These are phyloP conservation scores for Zygosaccharomyces rouxii DNA, from an alignment of 805 yeast genomes.

Conservation along the genomic window DNA sequence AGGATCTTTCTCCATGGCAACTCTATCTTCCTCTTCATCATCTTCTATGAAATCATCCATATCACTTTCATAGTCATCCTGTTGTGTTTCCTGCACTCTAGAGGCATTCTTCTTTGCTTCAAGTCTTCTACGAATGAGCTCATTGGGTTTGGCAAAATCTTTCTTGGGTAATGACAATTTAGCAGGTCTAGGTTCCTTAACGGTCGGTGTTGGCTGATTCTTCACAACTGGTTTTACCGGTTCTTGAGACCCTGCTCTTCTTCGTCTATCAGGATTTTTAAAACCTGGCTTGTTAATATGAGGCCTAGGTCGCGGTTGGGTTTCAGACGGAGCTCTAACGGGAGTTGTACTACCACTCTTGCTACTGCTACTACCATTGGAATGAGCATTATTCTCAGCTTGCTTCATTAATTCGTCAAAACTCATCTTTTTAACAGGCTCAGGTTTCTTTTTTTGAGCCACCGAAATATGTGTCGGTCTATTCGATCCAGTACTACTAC, in stretches of 20 bases:
- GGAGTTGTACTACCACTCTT: slow-evolving; percentile 8
- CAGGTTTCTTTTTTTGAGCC: slow-evolving; percentile 12
- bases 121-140: slow-evolving; percentile 46
- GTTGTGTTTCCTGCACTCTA: slow-evolving; percentile 1
- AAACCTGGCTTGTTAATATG: slow-evolving; percentile 18
- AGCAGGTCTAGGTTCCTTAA: slow-evolving; percentile 9
- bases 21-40: slow-evolving; percentile 44
- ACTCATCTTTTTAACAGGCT: slow-evolving; percentile 42
- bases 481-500: neutral
- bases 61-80: slow-evolving; percentile 21
- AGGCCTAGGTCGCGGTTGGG: slow-evolving; percentile 1
- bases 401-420: slow-evolving; percentile 56
- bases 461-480: neutral
- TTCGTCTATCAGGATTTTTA: slow-evolving; percentile 8
- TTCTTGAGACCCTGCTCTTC: slow-evolving; percentile 1
- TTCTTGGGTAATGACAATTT: slow-evolving; percentile 15
- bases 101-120: slow-evolving; percentile 29
- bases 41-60: slow-evolving; percentile 33
- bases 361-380: slow-evolving; percentile 10
- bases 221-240: neutral
- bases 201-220: neutral
- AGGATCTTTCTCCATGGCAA: slow-evolving; percentile 22
- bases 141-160: slow-evolving; percentile 53
- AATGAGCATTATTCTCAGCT: slow-evolving; percentile 41
- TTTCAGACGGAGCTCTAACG: neutral